Conservation (phyloP, 176 grass and related monocot genomes). For the Triticum dicoccoides region DNA sequence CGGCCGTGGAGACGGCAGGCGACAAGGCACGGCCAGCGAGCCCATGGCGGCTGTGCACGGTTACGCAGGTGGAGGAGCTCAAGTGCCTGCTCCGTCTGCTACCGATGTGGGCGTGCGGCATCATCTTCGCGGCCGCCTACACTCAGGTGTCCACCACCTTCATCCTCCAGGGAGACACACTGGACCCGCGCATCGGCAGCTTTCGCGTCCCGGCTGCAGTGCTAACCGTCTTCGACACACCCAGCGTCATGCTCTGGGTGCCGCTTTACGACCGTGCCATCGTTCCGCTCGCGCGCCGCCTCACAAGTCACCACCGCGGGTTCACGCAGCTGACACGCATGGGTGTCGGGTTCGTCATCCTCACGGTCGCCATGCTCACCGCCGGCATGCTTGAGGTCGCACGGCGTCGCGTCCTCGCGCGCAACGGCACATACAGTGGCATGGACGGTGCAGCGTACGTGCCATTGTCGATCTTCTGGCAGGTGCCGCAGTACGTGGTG, state of each 20-base stretch:
- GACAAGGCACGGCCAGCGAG: constrained; percentile 17
- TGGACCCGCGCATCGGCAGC: constrained; percentile 42
- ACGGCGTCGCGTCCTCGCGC: constrained; percentile 28
- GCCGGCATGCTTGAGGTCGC: constrained; percentile 37
- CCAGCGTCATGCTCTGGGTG: constrained; percentile 59
- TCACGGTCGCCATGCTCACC: constrained; percentile 26
- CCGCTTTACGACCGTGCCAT: constrained; percentile 45
- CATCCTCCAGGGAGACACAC: constrained; percentile 50
- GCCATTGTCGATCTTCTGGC: constrained; percentile 63
- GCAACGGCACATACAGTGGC: not conserved
- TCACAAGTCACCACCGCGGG: constrained; percentile 21
- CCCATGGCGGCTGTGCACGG: constrained; percentile 69
- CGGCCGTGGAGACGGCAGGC: constrained; percentile 13
- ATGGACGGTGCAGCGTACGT: not conserved
- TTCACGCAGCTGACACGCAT: constrained; percentile 54
- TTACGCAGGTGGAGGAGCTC: constrained; percentile 89
- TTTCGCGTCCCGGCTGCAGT: constrained; percentile 46
- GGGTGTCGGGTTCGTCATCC: constrained; percentile 42
- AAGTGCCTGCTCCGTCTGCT: constrained; percentile 57
- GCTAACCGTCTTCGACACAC: constrained; percentile 60
- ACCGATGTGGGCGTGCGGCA: constrained; percentile 45
- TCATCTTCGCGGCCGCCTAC: constrained; percentile 47
- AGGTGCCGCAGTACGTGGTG: constrained; percentile 28
- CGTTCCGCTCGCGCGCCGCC: constrained; percentile 31
- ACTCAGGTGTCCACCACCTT: constrained; percentile 50